Evolutionary conservation across 192 early-diverging fungal genomes (phyloP).

Genomic region (Podila epigama): DNA sequence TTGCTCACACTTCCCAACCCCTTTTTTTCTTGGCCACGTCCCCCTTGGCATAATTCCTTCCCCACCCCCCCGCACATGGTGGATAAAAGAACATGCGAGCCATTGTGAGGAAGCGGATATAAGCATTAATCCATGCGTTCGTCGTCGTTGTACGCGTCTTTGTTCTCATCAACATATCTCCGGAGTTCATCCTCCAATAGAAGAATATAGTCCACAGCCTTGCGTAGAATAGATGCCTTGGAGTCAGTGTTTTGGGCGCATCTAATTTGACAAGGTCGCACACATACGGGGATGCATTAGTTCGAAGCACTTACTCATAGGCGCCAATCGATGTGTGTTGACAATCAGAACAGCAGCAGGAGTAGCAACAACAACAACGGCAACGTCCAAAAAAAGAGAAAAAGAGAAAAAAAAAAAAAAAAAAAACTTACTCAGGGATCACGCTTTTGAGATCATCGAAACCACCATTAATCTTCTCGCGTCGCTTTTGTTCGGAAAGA

Average conservation of each 20-base stretch:
- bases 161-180: neutral
- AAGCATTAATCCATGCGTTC: neutral
- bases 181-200: neutral
- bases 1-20: no score
- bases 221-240: conserved; percentile 1
- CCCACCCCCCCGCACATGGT: no score
- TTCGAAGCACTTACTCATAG: no score
- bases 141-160: neutral
- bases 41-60: no score
- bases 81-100: neutral
- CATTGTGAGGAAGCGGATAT: neutral
- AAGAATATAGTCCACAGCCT: neutral
- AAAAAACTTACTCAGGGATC: conserved; percentile 33
- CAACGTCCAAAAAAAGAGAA: neutral
- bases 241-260: conserved; percentile 1
- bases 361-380: no score
- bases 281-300: no score
- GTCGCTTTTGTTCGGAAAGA: conserved; percentile 51
- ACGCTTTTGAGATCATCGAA: conserved; percentile 51
- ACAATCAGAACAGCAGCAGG: no score
- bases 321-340: no score
- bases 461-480: conserved; percentile 53
- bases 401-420: neutral
- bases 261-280: no score
- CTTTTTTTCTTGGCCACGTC: no score